Evolutionary conservation across 257 asterid genomes (phyloP).

Genomic region (Solanum verrucosum): DNA sequence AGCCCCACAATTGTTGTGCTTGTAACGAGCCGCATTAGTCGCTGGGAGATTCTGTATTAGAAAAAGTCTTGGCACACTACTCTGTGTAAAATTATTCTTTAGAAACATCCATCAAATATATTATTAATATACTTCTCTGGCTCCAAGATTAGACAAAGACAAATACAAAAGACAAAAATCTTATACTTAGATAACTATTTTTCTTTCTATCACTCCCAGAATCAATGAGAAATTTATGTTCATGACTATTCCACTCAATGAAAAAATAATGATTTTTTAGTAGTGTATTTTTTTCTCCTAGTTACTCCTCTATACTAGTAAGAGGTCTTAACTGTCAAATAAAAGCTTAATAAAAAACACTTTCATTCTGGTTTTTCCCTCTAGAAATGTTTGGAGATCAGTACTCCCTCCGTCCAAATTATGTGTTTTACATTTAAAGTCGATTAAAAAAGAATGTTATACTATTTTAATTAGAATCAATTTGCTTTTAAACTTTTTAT

Average conservation of each 20-base stretch:
- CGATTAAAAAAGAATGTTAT: background rate
- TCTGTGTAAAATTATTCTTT: slow-evolving; percentile 25
- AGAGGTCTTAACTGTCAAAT: background rate
- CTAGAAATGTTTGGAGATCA: background rate
- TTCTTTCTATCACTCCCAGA: background rate
- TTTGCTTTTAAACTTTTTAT: background rate
- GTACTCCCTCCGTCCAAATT: background rate
- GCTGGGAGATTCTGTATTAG: slow-evolving; percentile 11
- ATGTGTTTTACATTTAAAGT: background rate
- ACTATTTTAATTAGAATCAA: background rate
- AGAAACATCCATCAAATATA: slow-evolving; percentile 34
- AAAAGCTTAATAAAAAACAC: too few relatives aligned
- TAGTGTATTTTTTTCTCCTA: background rate
- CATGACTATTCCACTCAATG: background rate
- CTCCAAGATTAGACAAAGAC: slow-evolving; percentile 16
- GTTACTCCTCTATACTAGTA: background rate
- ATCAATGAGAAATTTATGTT: background rate
- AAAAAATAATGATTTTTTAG: too few relatives aligned
- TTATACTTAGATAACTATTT: background rate
- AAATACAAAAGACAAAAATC: slow-evolving; percentile 12
- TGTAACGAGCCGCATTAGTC: slow-evolving; percentile 40
- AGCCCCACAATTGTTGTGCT: slow-evolving; percentile 19
- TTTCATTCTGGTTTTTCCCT: background rate
- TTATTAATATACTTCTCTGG: slow-evolving; percentile 8
- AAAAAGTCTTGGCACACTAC: slow-evolving; percentile 7